Percentiles rank a stretch among this genome's conserved stretches.
Evolutionary conservation across 441 rosid species (phyloP).

Genomic region (Francoa sonchifolia): DNA sequence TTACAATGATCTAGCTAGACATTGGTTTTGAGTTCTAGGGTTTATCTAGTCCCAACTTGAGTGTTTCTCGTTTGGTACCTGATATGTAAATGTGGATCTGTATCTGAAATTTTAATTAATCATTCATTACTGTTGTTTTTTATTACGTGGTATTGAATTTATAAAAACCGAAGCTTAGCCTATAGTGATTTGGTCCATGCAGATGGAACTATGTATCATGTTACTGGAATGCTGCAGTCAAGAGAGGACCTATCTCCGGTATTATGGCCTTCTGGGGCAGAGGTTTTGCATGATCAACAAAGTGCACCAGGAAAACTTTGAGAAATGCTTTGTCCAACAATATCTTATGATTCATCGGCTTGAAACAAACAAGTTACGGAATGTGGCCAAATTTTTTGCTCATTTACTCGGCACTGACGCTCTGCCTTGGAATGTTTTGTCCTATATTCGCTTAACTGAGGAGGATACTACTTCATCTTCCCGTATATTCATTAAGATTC

Average conservation of each 20-base stretch:
- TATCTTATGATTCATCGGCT: constrained; percentile 87
- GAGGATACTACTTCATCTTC: constrained; percentile 89
- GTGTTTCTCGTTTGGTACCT: too few relatives aligned
- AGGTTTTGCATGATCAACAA: constrained; percentile 88
- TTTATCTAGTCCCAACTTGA: too few relatives aligned
- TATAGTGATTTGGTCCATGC: constrained; percentile 20
- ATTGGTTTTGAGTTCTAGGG: too few relatives aligned
- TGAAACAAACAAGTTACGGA: constrained; percentile 73
- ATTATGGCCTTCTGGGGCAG: constrained; percentile 82
- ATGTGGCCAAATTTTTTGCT: constrained; percentile 84
- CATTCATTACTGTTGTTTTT: too few relatives aligned
- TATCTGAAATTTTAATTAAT: too few relatives aligned
- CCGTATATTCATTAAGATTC: constrained; percentile 87
- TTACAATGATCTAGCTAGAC: too few relatives aligned
- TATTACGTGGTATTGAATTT: too few relatives aligned
- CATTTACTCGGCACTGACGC: constrained; percentile 86
- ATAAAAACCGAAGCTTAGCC: too few relatives aligned
- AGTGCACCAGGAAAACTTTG: constrained; percentile 74
- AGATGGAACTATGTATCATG: constrained; percentile 91
- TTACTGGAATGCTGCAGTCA: constrained; percentile 91
- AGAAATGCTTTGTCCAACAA: constrained; percentile 76
- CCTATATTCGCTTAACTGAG: constrained; percentile 70
- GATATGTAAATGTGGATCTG: too few relatives aligned
- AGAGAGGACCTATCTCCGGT: constrained; percentile 81
- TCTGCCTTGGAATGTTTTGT: constrained; percentile 79